Conservation (phyloP, 129 eudicot genomes). For the Flaveria sonorensis region DNA sequence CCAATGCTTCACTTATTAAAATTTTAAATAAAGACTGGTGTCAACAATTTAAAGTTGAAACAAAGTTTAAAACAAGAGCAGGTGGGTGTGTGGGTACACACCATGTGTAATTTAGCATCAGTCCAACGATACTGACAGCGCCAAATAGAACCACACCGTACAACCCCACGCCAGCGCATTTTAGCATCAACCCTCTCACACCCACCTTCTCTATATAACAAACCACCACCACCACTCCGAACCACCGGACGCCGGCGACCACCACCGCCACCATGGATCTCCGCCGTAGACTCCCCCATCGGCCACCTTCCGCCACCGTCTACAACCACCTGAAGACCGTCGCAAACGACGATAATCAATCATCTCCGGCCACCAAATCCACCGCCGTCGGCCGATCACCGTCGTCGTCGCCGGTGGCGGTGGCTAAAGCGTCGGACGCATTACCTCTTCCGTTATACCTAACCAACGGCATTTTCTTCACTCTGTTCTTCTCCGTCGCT, state of each 20-base stretch:
- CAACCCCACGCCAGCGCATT: slow-evolving; percentile 35
- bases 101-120: slow-evolving; percentile 26
- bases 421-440: slow-evolving; percentile 71
- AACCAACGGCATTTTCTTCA: slow-evolving; percentile 68
- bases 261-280: slow-evolving; percentile 37
- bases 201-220: not conserved
- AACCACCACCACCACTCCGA: slow-evolving; percentile 4
- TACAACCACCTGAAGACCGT: slow-evolving; percentile 11
- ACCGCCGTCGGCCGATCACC: slow-evolving; percentile 18
- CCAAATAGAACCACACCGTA: not conserved
- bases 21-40: not conserved
- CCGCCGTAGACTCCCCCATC: slow-evolving; percentile 37
- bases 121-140: slow-evolving; percentile 13
- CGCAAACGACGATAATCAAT: slow-evolving; percentile 6
- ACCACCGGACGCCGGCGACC: slow-evolving; percentile 27
- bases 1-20: too few relatives aligned
- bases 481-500: slow-evolving; percentile 61
- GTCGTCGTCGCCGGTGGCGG: slow-evolving; percentile 33
- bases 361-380: slow-evolving; percentile 22
- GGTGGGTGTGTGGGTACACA: slow-evolving; percentile 37
- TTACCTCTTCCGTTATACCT: slow-evolving; percentile 67
- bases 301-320: slow-evolving; percentile 16
- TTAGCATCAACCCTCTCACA: slow-evolving; percentile 15
- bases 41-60: not conserved
- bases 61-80: not conserved